Evolutionary conservation across 306 rosid species (phyloP).

Genomic region (Quercus variabilis): DNA sequence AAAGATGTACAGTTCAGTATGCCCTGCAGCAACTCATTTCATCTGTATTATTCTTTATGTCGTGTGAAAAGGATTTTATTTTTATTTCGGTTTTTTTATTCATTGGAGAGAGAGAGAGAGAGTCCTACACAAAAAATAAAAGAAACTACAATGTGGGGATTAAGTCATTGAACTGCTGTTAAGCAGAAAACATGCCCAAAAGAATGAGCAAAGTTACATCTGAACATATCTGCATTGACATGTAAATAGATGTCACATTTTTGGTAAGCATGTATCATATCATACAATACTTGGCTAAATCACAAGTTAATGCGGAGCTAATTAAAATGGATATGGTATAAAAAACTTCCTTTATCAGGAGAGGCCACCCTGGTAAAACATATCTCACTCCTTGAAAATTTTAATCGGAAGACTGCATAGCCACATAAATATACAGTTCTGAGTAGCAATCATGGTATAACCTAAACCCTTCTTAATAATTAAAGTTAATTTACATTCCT

Average conservation of each 20-base stretch:
- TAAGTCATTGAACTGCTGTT: background rate
- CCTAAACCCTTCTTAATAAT: too few species aligned
- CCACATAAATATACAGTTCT: background rate
- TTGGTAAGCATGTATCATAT: conserved; percentile 1
- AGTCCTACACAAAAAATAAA: background rate
- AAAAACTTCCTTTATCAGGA: background rate
- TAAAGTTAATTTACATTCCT: too few species aligned
- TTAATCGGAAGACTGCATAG: conserved; percentile 19
- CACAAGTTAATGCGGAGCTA: conserved; percentile 18
- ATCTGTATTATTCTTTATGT: conserved; percentile 17
- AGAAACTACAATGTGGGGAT: background rate
- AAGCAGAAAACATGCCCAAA: too few species aligned
- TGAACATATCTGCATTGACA: too few species aligned
- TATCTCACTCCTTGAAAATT: conserved; percentile 27
- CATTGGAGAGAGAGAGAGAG: too few species aligned
- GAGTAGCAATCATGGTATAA: too few species aligned
- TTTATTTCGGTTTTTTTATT: conserved; percentile 6
- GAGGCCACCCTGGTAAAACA: conserved; percentile 19
- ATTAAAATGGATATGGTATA: background rate
- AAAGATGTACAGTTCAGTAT: too few species aligned
- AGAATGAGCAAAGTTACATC: too few species aligned
- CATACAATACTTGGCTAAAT: conserved; percentile 11
- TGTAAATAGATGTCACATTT: too few species aligned
- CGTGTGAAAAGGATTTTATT: conserved; percentile 17
- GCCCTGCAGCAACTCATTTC: conserved; percentile 17